Conservation (phyloP, 495 filamentous ascomycete genomes). For the Penicillium dipodomyicola region DNA sequence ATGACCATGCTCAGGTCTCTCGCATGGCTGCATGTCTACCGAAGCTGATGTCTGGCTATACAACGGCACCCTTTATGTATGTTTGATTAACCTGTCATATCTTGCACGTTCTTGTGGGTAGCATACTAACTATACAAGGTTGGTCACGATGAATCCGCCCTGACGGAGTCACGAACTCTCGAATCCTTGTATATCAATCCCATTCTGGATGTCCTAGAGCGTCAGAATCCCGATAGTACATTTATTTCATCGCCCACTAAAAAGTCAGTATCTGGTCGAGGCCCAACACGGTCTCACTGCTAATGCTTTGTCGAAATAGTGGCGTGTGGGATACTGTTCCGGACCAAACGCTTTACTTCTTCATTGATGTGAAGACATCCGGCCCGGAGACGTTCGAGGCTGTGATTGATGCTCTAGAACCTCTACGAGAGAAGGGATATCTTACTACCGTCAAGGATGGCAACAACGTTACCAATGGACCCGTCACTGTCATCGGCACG, state of each 20-base stretch:
- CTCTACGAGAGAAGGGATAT: constrained; percentile 61
- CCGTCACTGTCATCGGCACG: constrained; percentile 76
- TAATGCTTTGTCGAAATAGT: constrained; percentile 19
- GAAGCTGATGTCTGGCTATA: constrained; percentile 91
- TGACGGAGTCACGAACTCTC: constrained; percentile 52
- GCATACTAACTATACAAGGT: constrained; percentile 33
- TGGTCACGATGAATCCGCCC: constrained; percentile 53
- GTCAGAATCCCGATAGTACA: constrained; percentile 44
- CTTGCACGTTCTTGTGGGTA: background rate
- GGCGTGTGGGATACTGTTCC: constrained; percentile 52
- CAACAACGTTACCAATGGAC: constrained; percentile 45
- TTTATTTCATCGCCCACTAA: constrained; percentile 41
- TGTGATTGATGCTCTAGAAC: constrained; percentile 60
- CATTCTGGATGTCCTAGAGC: constrained; percentile 50
- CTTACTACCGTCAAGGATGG: constrained; percentile 56
- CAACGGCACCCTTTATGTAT: constrained; percentile 58
- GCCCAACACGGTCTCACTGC: background rate
- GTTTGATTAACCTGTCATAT: constrained; percentile 9
- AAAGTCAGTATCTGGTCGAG: constrained; percentile 28
- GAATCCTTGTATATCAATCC: constrained; percentile 57
- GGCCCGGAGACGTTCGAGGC: constrained; percentile 50
- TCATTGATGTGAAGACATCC: constrained; percentile 69
- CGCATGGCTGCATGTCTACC: constrained; percentile 64
- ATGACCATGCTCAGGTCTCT: constrained; percentile 28
- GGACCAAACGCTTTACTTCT: constrained; percentile 62